These are phyloP conservation scores for Sporothrix euskadiensis DNA, from an alignment of 2,329 filamentous ascomycete genomes.

Conservation along the genomic window DNA sequence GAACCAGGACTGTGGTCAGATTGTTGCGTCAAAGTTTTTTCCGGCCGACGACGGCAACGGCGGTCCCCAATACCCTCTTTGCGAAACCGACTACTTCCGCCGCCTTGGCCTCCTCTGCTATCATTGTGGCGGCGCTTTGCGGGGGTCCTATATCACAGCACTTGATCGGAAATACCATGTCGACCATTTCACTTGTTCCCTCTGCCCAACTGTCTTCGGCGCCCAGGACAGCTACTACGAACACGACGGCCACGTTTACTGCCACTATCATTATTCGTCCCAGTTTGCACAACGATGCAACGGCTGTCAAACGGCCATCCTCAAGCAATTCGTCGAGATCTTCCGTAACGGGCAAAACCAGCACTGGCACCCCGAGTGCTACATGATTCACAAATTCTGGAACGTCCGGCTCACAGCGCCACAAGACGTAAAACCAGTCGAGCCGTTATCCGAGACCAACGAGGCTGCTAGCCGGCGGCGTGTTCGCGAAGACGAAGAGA, in stretches of 20 bases:
- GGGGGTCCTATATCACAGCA: constrained; percentile 96
- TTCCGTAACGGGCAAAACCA: constrained; percentile 97
- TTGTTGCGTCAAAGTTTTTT: constrained; percentile 98
- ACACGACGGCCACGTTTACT: constrained; percentile 94
- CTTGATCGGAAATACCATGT: constrained; percentile 98
- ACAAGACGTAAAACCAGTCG: constrained; percentile 47
- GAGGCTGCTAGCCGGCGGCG: constrained; percentile 66
- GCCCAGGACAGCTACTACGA: constrained; percentile 99
- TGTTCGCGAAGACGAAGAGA: constrained; percentile 84
- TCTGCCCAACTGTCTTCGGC: constrained; percentile 96
- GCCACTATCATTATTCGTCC: constrained; percentile 98
- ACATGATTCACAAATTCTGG: constrained; percentile 99
- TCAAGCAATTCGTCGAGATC: constrained; percentile 99
- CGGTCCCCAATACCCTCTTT: constrained; percentile 85
- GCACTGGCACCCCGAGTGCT: constrained; percentile 99
- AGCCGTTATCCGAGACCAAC: constrained; percentile 41
- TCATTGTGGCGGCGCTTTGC: constrained; percentile 86
- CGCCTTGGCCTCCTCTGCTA: constrained; percentile 87
- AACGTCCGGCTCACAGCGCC: constrained; percentile 81
- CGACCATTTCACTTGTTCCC: constrained; percentile 96
- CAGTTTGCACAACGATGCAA: constrained; percentile 95
- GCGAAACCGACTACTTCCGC: constrained; percentile 97
- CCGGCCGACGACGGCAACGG: constrained; percentile 90
- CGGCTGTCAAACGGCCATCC: constrained; percentile 92
- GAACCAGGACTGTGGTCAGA: constrained; percentile 89